Conservation (phyloP, 768 basidiomycete genomes). For the Podaxis rugospora region DNA sequence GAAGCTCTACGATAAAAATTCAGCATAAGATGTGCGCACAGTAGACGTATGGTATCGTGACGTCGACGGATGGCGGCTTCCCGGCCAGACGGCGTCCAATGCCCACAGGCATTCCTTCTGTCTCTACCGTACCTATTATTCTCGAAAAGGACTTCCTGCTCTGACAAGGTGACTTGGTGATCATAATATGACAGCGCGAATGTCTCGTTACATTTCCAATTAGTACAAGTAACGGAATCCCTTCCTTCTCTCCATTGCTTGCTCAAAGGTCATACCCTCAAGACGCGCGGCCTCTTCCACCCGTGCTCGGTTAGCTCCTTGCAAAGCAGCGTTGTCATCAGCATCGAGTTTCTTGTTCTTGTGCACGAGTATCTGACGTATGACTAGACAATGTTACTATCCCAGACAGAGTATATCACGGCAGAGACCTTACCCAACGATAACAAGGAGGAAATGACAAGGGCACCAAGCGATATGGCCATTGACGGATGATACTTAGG, state of each 20-base stretch:
- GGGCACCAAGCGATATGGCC: slow-evolving; percentile 37
- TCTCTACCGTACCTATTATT: too few relatives aligned
- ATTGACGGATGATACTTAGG: slow-evolving; percentile 57
- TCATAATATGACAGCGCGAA: neutral
- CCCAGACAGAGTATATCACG: neutral
- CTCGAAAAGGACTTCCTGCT: too few relatives aligned
- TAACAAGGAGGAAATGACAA: slow-evolving; percentile 29
- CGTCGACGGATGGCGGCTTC: too few relatives aligned
- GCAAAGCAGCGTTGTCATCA: slow-evolving; percentile 39
- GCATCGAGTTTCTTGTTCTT: slow-evolving; percentile 49
- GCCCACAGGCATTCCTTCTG: too few relatives aligned
- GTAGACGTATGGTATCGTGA: too few relatives aligned
- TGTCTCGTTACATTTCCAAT: slow-evolving; percentile 5
- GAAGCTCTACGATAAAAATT: too few relatives aligned
- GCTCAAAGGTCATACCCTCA: slow-evolving; percentile 56
- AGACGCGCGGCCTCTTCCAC: slow-evolving; percentile 55
- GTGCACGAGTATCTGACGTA: slow-evolving; percentile 42
- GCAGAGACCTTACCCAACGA: slow-evolving; percentile 23
- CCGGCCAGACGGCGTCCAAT: too few relatives aligned
- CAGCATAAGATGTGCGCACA: too few relatives aligned
- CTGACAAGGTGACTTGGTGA: neutral
- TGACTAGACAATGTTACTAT: slow-evolving; percentile 23
- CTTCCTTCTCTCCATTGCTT: slow-evolving; percentile 51
- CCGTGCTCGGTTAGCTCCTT: slow-evolving; percentile 41
- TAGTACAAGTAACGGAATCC: slow-evolving; percentile 58